Conservation (phyloP, 2,329 filamentous ascomycete species). For the Cladosporium sp. region DNA sequence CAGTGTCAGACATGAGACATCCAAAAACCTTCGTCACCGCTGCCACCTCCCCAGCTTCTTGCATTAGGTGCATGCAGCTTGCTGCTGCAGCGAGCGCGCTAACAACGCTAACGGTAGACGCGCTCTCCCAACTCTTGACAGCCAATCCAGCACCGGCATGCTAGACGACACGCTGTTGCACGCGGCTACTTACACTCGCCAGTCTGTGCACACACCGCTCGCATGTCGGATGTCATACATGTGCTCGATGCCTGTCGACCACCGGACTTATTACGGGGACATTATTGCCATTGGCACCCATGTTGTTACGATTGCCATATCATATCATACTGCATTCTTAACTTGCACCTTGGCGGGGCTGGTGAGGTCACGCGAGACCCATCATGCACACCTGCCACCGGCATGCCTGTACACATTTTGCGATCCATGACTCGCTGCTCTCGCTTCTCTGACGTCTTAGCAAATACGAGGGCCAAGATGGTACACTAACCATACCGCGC, state of each 20-base stretch:
- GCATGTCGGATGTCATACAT: slow-evolving; percentile 2
- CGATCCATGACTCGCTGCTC: not conserved
- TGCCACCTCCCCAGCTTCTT: slow-evolving; percentile 2
- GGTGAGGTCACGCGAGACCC: slow-evolving; percentile 4
- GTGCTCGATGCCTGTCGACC: not conserved
- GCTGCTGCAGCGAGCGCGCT: not conserved
- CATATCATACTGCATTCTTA: not conserved
- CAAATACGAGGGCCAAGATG: not conserved
- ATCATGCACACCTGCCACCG: not conserved
- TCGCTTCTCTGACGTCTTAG: not conserved
- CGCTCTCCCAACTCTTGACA: not conserved
- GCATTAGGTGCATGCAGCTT: not conserved
- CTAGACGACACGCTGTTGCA: slow-evolving; percentile 8
- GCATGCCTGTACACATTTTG: not conserved
- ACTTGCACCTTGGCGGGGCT: not conserved
- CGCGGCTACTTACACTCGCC: slow-evolving; percentile 10
- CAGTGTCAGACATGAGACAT: slow-evolving; percentile 2
- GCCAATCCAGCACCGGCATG: not conserved
- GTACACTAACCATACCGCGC: not conserved
- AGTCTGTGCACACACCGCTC: slow-evolving; percentile 12
- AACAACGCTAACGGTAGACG: slow-evolving; percentile 8
- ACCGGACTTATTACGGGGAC: slow-evolving; percentile 7
- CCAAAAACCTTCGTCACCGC: not conserved
- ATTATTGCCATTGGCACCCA: not conserved
- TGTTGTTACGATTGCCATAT: not conserved